These are phyloP conservation scores for Xylariaceae sp. DNA, from an alignment of 2,329 filamentous ascomycete genomes.

Conservation along the genomic window DNA sequence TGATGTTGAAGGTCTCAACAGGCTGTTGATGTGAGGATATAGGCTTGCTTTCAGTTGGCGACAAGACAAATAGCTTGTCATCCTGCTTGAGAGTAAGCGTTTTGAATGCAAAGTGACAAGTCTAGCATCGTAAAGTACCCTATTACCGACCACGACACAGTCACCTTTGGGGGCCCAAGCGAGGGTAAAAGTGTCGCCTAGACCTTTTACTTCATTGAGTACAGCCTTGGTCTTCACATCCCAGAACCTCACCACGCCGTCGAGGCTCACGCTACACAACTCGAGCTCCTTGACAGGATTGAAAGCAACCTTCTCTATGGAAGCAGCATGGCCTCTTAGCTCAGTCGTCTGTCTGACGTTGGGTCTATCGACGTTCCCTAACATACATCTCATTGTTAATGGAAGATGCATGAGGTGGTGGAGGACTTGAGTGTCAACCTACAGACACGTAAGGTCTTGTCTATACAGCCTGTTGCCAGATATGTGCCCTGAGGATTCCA, in stretches of 20 bases:
- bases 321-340: conserved; percentile 61
- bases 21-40: conserved; percentile 57
- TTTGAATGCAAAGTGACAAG: not conserved
- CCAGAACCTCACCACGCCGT: conserved; percentile 76
- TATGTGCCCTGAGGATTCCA: conserved; percentile 86
- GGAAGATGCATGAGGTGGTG: not conserved
- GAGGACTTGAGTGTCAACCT: conserved; percentile 28
- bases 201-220: conserved; percentile 63
- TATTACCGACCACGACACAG: conserved; percentile 68
- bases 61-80: conserved; percentile 60
- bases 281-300: conserved; percentile 74
- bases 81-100: conserved; percentile 38
- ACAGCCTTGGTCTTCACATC: conserved; percentile 70
- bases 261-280: conserved; percentile 68
- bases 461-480: conserved; percentile 74
- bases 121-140: conserved; percentile 41
- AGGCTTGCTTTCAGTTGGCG: conserved; percentile 53
- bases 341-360: conserved; percentile 73
- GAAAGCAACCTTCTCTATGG: conserved; percentile 73
- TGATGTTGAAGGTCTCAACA: conserved; percentile 66
- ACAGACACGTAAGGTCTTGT: conserved; percentile 72
- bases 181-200: conserved; percentile 66
- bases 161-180: conserved; percentile 71
- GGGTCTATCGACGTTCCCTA: conserved; percentile 72
- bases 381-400: conserved; percentile 2